Conservation (phyloP, 2,329 filamentous ascomycete species). For the Zasmidium angulare region DNA sequence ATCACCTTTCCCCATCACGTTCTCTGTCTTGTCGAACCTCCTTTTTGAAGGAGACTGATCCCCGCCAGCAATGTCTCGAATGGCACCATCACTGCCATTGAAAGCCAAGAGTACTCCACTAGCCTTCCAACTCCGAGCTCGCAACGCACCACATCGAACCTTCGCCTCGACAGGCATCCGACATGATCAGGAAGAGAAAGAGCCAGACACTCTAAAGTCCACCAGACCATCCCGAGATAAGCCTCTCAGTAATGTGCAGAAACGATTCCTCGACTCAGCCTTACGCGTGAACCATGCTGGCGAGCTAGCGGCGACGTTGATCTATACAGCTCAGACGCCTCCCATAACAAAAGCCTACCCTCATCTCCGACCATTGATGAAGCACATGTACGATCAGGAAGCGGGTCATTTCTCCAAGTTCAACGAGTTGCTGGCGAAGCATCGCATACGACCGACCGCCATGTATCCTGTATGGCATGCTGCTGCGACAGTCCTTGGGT, state of each 20-base stretch:
- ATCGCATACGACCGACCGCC: conserved; percentile 86
- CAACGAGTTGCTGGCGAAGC: conserved; percentile 76
- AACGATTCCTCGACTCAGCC: conserved; percentile 72
- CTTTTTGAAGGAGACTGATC: neutral
- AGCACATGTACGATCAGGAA: conserved; percentile 98
- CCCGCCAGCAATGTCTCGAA: conserved; percentile 5
- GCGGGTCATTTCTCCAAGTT: conserved; percentile 83
- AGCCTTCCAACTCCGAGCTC: conserved; percentile 32
- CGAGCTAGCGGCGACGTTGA: conserved; percentile 92
- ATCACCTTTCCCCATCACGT: neutral
- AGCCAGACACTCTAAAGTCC: conserved; percentile 20
- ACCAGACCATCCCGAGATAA: conserved; percentile 19
- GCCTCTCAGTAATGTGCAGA: conserved; percentile 53
- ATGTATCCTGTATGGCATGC: conserved; percentile 89
- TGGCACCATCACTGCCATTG: conserved; percentile 22
- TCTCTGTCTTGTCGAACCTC: neutral
- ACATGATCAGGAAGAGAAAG: conserved; percentile 20
- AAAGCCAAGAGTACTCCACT: conserved; percentile 28
- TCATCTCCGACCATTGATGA: conserved; percentile 85
- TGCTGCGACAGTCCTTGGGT: conserved; percentile 78
- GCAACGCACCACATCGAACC: conserved; percentile 18
- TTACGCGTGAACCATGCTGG: conserved; percentile 96
- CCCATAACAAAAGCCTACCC: conserved; percentile 77
- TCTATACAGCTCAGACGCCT: conserved; percentile 87
- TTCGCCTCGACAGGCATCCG: conserved; percentile 20